Evolutionary conservation across 805 yeast species (phyloP), one percentile per base, ranked within the genome.

Genomic region (Kluyveromyces nonfermentans): DNA sequence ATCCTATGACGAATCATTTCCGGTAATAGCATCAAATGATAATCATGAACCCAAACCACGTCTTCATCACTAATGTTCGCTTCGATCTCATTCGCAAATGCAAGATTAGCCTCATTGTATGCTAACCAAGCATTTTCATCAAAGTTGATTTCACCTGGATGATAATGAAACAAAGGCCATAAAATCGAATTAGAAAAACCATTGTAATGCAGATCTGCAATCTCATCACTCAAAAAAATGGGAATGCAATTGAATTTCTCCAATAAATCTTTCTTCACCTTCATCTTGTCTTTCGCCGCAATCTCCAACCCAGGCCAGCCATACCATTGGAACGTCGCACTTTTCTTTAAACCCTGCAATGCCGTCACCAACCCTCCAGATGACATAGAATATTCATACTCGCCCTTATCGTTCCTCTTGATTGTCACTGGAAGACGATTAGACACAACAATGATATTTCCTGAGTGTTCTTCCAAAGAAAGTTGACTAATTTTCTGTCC

Each of bases 91-190:
- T 76, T 69, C 10, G 96, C 93, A 68, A 93, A 93, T 47, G 75
- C 69, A 46, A 80, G 68, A 60, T 93, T 93, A 6, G 97, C 97
- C 61, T 87, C 93, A 44, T 87, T 84, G 63, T 93, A 93, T 1
- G 97, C 97, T 43, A 89, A 89, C 98, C 98, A 93, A 1, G 97
- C 96, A 49, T 78, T 79, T 62, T 93, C 98, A 64, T 93, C 98
- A 59, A 93, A 93, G 61, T 86, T 89, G 84, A 94, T 93, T 64
- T 94, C 98, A 48, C 97, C 98, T 0, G 99, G 98, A 60, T 93
- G 98, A 65, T 93, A 93, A 63, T 93, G 99, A 70, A 93, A 93
- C 48, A 94, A 67, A 1, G 99, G 99, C 99, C 99, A 93, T 50
- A 93, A 69, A 50, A 93, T 93, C 14, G 95, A 84, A 65, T 93